Conservation (phyloP, 306 rosid species). For the Mucuna pruriens region DNA sequence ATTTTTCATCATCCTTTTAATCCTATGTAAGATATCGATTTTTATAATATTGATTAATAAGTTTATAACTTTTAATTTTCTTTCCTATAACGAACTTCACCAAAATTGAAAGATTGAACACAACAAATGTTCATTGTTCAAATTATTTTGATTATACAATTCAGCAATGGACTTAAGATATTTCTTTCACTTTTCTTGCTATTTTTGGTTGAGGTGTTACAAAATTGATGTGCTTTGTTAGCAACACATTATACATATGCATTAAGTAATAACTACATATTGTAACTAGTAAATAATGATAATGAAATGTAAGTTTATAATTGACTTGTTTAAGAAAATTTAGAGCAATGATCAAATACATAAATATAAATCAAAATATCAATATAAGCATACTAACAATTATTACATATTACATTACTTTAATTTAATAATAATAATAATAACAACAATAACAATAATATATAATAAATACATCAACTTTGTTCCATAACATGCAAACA, state of each 20-base stretch:
- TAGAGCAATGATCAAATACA: too few species aligned
- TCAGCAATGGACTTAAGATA: neutral
- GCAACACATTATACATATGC: neutral
- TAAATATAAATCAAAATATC: too few species aligned
- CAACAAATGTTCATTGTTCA: neutral
- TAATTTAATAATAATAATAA: neutral
- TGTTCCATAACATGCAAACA: neutral
- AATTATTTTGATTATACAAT: neutral
- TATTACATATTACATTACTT: neutral
- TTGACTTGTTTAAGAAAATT: too few species aligned
- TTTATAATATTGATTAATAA: neutral
- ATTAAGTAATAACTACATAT: neutral
- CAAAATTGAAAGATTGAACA: neutral
- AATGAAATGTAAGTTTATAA: too few species aligned
- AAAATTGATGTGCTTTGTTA: slow-evolving; percentile 3
- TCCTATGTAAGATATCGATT: neutral
- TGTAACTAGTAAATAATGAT: neutral
- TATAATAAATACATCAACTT: too few species aligned
- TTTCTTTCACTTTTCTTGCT: neutral
- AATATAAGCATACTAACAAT: too few species aligned
- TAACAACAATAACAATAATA: too few species aligned
- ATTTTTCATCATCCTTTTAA: neutral
- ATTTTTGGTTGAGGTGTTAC: neutral
- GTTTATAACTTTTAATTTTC: neutral
- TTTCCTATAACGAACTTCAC: neutral